phyloP scores from a whole-genome alignment of 1,284 basidiomycete species.

The Takashimella koratensis region DNA sequence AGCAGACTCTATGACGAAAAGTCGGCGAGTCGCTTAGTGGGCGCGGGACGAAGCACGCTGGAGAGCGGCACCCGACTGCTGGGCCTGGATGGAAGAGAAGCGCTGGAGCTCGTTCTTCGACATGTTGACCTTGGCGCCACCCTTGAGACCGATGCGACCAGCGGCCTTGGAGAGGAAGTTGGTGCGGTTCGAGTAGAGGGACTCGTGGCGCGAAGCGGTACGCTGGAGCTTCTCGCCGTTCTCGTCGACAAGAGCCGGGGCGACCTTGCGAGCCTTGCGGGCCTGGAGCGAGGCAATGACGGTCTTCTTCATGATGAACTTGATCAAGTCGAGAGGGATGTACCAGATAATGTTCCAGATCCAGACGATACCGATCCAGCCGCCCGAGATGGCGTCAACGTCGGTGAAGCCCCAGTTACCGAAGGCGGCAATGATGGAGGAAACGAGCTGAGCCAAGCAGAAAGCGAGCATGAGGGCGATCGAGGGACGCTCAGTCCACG shows the following conservation, averaged over 20 bases:
- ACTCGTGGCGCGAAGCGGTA: conserved; percentile 88
- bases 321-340: conserved; percentile 89
- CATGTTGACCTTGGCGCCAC: conserved; percentile 49
- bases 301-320: conserved; percentile 91
- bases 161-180: conserved; percentile 44
- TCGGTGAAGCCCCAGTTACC: conserved; percentile 88
- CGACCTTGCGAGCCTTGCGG: conserved; percentile 58
- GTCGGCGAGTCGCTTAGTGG: conserved; percentile 14
- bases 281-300: conserved; percentile 77
- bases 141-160: conserved; percentile 37
- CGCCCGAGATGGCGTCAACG: conserved; percentile 72
- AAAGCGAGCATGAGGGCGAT: conserved; percentile 84
- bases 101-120: conserved; percentile 51
- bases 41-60: conserved; percentile 33
- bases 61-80: conserved; percentile 49
- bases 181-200: conserved; percentile 64
- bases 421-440: conserved; percentile 91
- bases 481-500: conserved; percentile 97
- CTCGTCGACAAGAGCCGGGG: conserved; percentile 52
- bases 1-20: too few species aligned
- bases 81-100: conserved; percentile 50
- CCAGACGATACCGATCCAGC: conserved; percentile 97
- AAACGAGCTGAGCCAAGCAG: conserved; percentile 86
- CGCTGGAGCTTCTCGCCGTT: conserved; percentile 74
- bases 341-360: conserved; percentile 96